A percentile compares a stretch with the other conserved stretches of the same genome.
Evolutionary conservation across 495 filamentous ascomycete species (phyloP).

Genomic region (Lepidopterella palustris): DNA sequence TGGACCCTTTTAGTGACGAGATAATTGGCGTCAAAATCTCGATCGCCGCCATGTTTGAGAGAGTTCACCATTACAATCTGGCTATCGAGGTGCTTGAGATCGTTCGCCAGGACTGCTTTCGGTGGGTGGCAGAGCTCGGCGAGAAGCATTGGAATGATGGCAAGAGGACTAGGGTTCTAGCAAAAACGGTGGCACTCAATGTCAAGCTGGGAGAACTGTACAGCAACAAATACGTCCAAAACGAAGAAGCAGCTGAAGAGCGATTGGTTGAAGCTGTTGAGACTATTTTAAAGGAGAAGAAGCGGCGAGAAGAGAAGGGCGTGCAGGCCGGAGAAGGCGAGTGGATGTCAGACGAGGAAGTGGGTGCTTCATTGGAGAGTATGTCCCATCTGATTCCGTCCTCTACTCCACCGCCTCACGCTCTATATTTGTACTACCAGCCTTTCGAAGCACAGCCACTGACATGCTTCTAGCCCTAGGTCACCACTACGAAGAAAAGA

Average conservation of each 20-base stretch:
- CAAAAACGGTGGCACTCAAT: constrained; percentile 63
- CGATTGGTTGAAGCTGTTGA: constrained; percentile 76
- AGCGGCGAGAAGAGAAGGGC: constrained; percentile 57
- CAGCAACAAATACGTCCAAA: constrained; percentile 49
- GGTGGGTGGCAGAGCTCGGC: constrained; percentile 56
- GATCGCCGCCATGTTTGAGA: constrained; percentile 70
- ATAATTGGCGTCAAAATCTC: constrained; percentile 83
- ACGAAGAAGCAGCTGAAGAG: constrained; percentile 63
- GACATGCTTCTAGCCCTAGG: constrained; percentile 52
- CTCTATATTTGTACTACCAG: constrained; percentile 9
- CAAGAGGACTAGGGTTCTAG: constrained; percentile 62
- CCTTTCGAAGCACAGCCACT: constrained; percentile 4
- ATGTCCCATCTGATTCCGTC: constrained; percentile 20
- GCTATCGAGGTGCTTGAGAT: constrained; percentile 70
- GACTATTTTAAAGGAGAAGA: constrained; percentile 65
- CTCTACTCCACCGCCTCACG: background rate
- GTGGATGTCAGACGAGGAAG: constrained; percentile 67
- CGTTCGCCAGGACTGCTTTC: constrained; percentile 52
- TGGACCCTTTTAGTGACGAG: constrained; percentile 86
- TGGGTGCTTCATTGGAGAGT: constrained; percentile 66
- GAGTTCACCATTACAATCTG: constrained; percentile 55
- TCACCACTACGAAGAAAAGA: constrained; percentile 59
- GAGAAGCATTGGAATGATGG: constrained; percentile 45
- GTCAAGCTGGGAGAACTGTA: constrained; percentile 82
- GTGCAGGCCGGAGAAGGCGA: constrained; percentile 56